phyloP scores from a whole-genome alignment of 768 basidiomycete genomes.

The Gautieria morchelliformis region DNA sequence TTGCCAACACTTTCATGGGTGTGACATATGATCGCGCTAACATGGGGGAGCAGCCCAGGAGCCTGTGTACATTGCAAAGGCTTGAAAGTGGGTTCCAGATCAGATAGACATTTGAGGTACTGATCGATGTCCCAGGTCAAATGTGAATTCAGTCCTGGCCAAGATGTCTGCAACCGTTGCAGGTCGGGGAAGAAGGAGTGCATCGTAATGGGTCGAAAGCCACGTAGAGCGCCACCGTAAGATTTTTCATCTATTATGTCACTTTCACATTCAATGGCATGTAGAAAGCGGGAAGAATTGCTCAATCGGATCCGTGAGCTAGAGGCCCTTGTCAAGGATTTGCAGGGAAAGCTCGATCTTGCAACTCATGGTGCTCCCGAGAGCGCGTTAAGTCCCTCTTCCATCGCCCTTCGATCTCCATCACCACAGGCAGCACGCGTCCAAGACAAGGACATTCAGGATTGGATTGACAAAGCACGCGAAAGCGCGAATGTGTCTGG shows the following conservation, averaged over 20 bases:
- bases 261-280: neutral
- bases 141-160: slow-evolving; percentile 66
- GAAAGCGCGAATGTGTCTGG: slow-evolving; percentile 19
- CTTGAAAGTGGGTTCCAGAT: slow-evolving; percentile 29
- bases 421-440: slow-evolving; percentile 6
- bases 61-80: slow-evolving; percentile 67
- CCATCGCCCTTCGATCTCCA: slow-evolving; percentile 10
- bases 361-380: slow-evolving; percentile 19
- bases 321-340: neutral
- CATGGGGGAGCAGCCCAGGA: slow-evolving; percentile 31
- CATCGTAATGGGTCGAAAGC: slow-evolving; percentile 75
- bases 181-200: slow-evolving; percentile 63
- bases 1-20: neutral
- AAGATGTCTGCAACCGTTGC: slow-evolving; percentile 70
- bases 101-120: neutral
- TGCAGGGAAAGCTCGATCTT: slow-evolving; percentile 52
- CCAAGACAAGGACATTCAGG: slow-evolving; percentile 30
- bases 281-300: slow-evolving; percentile 73
- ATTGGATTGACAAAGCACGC: slow-evolving; percentile 71
- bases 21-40: neutral
- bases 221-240: slow-evolving; percentile 70
- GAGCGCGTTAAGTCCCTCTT: neutral
- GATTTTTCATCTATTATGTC: slow-evolving; percentile 17
- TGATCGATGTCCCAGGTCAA: slow-evolving; percentile 40
- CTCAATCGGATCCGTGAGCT: slow-evolving; percentile 36